Base-by-base conservation (phyloP, 106 monocot genomes). In the Cymbidium sinense region DNA sequence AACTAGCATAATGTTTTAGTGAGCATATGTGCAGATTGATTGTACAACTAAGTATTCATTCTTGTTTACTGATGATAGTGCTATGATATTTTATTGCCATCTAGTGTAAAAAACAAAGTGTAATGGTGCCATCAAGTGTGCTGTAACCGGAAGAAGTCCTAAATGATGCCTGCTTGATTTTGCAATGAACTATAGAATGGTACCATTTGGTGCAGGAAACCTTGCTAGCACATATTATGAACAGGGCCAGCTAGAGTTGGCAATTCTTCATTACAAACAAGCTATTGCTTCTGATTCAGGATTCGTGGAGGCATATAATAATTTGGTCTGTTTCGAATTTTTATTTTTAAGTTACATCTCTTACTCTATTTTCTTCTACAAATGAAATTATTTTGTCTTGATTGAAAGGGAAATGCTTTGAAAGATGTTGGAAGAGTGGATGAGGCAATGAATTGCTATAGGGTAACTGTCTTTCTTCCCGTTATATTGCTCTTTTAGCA, bases 241-340 rank as follows among this genome's bases (percentile, higher is more conserved):
- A 71, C 91, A 94, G 91, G 96, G 96, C 29, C 96, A 91, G 70
- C 81, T 96, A 35, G 96, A 96, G 52, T 76, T 90, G 78, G 96
- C 94, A 25, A 96, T 96, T 82, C 81, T 89, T 73, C 91, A 94
- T 62, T 96, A 89, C 80, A 96, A 91, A 80, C 91, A 90, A 78
- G 94, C 94, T 12, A 89, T 96, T 70, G 50, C 80, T 67, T 91
- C 81, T 75, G 96, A 96, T 85, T 86, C 96, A 35, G 84, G 83
- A 25, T 91, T 87, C 81, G 85, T 93, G 41, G 96, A 96, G 83
- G 93, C 93, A 47, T 96, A 96, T 70, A 96, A 96, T 74, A 96
- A 96, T 81, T 83, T 96, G 91, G 96, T 96, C 74, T 18, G 80
- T 77, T 44, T 50, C 7, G 20, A 12, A 17, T 67, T 33, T 67